phyloP scores from a whole-genome alignment of 2,329 filamentous ascomycete species.

The Clonostachys sp. region DNA sequence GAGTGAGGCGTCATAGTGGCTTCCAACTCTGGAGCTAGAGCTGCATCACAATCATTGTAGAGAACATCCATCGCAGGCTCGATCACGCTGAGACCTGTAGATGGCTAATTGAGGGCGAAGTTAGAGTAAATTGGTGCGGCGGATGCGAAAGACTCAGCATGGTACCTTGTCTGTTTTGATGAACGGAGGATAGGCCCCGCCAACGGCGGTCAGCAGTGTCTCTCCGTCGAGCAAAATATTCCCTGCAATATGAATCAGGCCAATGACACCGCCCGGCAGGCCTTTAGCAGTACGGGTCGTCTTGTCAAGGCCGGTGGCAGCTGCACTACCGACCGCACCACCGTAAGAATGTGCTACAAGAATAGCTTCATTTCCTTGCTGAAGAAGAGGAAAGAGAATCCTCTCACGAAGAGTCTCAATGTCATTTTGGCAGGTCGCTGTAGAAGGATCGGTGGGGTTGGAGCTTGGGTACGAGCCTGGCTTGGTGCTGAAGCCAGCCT shows the following conservation, averaged over 20 bases:
- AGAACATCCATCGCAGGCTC: background rate
- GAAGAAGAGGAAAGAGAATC: background rate
- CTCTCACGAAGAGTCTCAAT: background rate
- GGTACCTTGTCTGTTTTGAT: background rate
- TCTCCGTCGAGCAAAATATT: background rate
- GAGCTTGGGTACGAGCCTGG: background rate
- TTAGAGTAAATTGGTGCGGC: background rate
- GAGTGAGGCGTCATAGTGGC: background rate
- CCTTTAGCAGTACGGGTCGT: conserved; percentile 2
- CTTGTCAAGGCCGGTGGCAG: conserved; percentile 33
- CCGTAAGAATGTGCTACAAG: conserved; percentile 45
- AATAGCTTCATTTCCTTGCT: conserved; percentile 32
- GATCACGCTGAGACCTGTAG: background rate
- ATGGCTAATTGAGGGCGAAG: background rate
- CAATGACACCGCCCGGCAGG: conserved; percentile 30
- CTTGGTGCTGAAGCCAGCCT: background rate
- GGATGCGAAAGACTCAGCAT: background rate
- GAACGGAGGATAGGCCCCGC: conserved; percentile 1
- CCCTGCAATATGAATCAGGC: conserved; percentile 36
- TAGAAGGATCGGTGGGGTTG: background rate
- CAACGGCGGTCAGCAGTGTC: background rate
- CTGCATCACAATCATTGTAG: background rate
- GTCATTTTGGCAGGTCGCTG: background rate
- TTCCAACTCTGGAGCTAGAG: background rate
- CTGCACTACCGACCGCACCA: conserved; percentile 38